Evolutionary conservation across 768 basidiomycete genomes (phyloP).

Genomic region (Hericium erinaceus): DNA sequence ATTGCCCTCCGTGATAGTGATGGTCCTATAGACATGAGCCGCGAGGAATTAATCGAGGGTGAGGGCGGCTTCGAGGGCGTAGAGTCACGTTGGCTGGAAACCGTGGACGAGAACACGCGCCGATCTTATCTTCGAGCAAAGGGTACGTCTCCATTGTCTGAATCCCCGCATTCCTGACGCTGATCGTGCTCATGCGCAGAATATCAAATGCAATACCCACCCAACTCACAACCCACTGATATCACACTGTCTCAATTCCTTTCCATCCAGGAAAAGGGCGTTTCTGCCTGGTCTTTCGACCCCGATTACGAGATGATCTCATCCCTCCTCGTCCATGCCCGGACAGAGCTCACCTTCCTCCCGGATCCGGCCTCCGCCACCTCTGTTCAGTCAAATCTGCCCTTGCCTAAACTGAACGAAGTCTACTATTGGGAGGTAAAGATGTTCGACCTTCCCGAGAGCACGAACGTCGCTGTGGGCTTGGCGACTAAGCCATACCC

Average conservation of each 20-base stretch:
- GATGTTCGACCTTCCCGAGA: slow-evolving; percentile 91
- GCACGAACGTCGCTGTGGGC: slow-evolving; percentile 86
- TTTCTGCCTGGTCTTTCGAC: slow-evolving; percentile 98
- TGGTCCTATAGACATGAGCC: slow-evolving; percentile 88
- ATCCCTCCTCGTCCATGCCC: slow-evolving; percentile 85
- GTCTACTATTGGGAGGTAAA: slow-evolving; percentile 99
- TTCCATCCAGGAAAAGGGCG: slow-evolving; percentile 98
- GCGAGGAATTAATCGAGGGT: slow-evolving; percentile 81
- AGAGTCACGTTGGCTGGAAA: slow-evolving; percentile 91
- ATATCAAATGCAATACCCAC: slow-evolving; percentile 80
- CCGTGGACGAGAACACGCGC: slow-evolving; percentile 52
- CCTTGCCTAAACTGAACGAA: slow-evolving; percentile 94
- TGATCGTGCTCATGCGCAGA: slow-evolving; percentile 34
- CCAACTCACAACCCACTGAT: slow-evolving; percentile 94
- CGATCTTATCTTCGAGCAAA: slow-evolving; percentile 78
- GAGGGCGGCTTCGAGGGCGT: slow-evolving; percentile 92
- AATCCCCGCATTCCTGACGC: no score
- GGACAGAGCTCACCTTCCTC: slow-evolving; percentile 97
- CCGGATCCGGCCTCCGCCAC: slow-evolving; percentile 93
- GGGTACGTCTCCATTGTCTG: slow-evolving; percentile 40
- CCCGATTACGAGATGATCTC: slow-evolving; percentile 95
- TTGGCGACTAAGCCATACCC: slow-evolving; percentile 97
- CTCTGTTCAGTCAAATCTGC: slow-evolving; percentile 93
- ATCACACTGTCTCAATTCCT: slow-evolving; percentile 98
- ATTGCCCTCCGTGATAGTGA: slow-evolving; percentile 79